phyloP scores from a whole-genome alignment of 495 filamentous ascomycete genomes.

The Penicillium canariense region DNA sequence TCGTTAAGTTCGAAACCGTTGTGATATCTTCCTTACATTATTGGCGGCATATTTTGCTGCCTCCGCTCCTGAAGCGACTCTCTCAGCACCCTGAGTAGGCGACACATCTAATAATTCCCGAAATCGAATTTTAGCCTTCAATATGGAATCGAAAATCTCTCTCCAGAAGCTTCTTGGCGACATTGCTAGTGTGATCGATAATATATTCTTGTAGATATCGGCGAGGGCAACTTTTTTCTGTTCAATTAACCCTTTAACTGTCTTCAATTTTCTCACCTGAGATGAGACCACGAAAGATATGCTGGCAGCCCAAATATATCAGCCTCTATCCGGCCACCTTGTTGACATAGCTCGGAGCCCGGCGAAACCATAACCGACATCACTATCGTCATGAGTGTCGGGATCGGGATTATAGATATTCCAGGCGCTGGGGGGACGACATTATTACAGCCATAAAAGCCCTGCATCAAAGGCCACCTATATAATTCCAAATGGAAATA shows the following conservation, averaged over 20 bases:
- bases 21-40: no score
- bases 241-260: conserved; percentile 18
- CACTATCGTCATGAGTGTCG: no score
- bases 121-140: conserved; percentile 19
- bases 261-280: conserved; percentile 30
- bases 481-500: no score
- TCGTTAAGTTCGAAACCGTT: no score
- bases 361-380: no score
- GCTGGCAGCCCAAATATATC: conserved; percentile 32
- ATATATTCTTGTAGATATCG: conserved; percentile 16
- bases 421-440: no score
- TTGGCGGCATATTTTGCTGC: no score
- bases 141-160: conserved; percentile 10
- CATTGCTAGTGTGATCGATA: conserved; percentile 12
- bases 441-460: no score
- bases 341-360: no score
- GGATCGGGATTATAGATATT: no score
- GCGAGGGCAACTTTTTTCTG: conserved; percentile 7
- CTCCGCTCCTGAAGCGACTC: no score
- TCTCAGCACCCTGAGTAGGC: conserved; percentile 5
- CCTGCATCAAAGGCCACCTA: no score
- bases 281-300: conserved; percentile 31
- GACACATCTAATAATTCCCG: conserved; percentile 15
- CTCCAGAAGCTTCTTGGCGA: conserved; percentile 15
- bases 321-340: conserved; percentile 20